Evolutionary conservation across 1,284 basidiomycete species (phyloP).

Genomic region (Microbotryum silenes-acaulis): DNA sequence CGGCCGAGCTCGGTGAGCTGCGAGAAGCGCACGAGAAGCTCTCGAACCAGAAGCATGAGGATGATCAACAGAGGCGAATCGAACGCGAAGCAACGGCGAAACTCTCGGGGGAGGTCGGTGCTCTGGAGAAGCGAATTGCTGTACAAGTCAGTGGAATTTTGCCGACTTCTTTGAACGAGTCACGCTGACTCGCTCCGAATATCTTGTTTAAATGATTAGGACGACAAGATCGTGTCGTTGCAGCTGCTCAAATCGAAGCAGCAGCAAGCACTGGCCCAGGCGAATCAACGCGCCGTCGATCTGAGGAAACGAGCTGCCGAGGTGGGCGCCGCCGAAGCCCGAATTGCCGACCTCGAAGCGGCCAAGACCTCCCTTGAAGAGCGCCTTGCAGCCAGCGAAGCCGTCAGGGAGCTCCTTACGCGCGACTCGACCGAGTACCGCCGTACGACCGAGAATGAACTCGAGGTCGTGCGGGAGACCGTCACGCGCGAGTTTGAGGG

Average conservation of each 20-base stretch:
- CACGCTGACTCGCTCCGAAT: neutral
- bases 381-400: neutral
- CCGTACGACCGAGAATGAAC: neutral
- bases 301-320: neutral
- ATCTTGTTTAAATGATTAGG: neutral
- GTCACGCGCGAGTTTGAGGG: constrained; percentile 6
- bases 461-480: constrained; percentile 1
- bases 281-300: constrained; percentile 6
- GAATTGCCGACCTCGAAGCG: neutral
- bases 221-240: constrained; percentile 8
- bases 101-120: neutral
- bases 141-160: neutral
- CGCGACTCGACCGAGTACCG: constrained; percentile 3
- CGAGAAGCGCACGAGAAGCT: neutral
- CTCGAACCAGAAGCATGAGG: neutral
- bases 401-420: neutral
- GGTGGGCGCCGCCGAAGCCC: neutral
- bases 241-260: constrained; percentile 6
- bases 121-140: constrained; percentile 10
- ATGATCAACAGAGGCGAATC: neutral
- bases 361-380: neutral
- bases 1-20: neutral
- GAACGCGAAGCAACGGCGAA: neutral
- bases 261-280: constrained; percentile 14
- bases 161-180: neutral